These are phyloP conservation scores for Rhodotorula taiwanensis DNA, from an alignment of 768 basidiomycete genomes.

Conservation along the genomic window DNA sequence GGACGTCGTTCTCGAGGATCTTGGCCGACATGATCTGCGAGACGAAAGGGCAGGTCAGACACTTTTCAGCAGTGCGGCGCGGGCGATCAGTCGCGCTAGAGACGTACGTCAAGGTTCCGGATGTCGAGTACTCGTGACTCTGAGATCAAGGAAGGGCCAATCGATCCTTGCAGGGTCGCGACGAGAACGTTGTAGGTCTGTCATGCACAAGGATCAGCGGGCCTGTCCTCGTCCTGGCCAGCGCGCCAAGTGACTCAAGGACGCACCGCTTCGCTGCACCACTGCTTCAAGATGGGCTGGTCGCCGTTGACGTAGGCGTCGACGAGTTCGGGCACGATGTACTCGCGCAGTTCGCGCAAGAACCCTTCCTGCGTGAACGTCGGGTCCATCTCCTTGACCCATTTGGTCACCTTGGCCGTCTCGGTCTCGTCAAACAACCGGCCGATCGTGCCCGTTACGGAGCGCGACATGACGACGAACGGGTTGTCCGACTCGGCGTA, in stretches of 20 bases:
- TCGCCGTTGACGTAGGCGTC: conserved; percentile 92
- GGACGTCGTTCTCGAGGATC: conserved; percentile 77
- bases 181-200: conserved; percentile 97
- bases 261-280: conserved; percentile 93
- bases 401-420: conserved; percentile 83
- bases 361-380: conserved; percentile 76
- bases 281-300: conserved; percentile 69
- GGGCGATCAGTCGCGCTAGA: not conserved
- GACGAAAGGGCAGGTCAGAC: not conserved
- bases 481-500: conserved; percentile 94
- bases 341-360: conserved; percentile 83
- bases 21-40: conserved; percentile 71
- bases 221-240: not conserved
- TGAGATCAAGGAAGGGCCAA: conserved; percentile 79
- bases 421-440: conserved; percentile 91
- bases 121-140: conserved; percentile 95
- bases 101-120: conserved; percentile 84
- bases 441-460: conserved; percentile 75
- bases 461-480: conserved; percentile 68
- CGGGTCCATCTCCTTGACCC: conserved; percentile 84
- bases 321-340: conserved; percentile 94
- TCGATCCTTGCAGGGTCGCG: conserved; percentile 93
- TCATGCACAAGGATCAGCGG: not conserved
- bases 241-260: not conserved
- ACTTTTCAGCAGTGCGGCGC: too few species aligned